A percentile compares a stretch with the other conserved stretches of the same genome.
Conservation (phyloP, 2,329 filamentous ascomycete species). For the Verticillium longisporum region DNA sequence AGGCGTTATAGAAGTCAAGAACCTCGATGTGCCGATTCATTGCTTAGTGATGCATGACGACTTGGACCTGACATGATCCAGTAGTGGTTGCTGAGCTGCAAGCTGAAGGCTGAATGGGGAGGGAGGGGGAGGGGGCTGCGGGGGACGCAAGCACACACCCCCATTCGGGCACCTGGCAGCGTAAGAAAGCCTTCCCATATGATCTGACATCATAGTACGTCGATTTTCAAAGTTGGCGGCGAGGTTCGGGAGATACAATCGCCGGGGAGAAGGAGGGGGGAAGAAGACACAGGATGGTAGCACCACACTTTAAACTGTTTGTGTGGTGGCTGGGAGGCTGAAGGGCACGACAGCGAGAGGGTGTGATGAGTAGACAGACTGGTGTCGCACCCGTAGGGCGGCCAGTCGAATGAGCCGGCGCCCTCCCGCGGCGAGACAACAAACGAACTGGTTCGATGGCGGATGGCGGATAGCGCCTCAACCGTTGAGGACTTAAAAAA, state of each 20-base stretch:
- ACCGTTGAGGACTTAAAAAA: neutral
- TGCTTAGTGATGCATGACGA: neutral
- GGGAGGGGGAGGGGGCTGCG: neutral
- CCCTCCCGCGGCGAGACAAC: neutral
- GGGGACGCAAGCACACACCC: neutral
- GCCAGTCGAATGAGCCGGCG: slow-evolving; percentile 1
- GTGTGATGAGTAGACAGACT: neutral
- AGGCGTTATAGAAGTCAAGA: slow-evolving; percentile 17
- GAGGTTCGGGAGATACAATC: neutral
- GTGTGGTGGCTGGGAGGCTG: neutral
- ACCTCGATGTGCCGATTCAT: slow-evolving; percentile 9
- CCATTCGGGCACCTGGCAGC: slow-evolving; percentile 4
- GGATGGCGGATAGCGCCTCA: neutral
- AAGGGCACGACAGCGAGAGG: neutral
- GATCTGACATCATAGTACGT: neutral
- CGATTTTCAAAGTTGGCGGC: neutral
- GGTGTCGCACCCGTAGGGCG: slow-evolving; percentile 4
- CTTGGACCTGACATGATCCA: neutral
- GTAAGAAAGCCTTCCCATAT: neutral
- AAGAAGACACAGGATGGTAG: neutral
- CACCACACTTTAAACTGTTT: neutral
- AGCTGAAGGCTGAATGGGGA: slow-evolving; percentile 10
- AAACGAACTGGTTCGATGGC: neutral
- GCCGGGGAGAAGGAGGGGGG: neutral
- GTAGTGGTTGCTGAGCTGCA: slow-evolving; percentile 8